Percentiles rank a stretch among this genome's conserved stretches.
These are phyloP conservation scores for Hansenula sp. DNA, from an alignment of 1,139 yeast species.

Conservation along the genomic window DNA sequence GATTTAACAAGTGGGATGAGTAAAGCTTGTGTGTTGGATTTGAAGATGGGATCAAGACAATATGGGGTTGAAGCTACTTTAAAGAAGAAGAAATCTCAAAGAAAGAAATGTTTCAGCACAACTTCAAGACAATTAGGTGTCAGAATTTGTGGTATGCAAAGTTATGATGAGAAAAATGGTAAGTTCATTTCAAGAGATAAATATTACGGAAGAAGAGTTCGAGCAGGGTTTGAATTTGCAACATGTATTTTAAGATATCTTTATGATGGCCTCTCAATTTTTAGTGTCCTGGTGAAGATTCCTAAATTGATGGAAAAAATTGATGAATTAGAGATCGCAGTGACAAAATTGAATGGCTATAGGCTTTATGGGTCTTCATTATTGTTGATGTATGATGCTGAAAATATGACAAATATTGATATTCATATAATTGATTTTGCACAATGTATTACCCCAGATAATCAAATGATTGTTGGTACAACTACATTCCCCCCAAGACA, in stretches of 20 bases:
- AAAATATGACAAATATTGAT: constrained; percentile 31
- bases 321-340: constrained; percentile 51
- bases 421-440: constrained; percentile 93
- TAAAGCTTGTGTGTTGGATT: constrained; percentile 87
- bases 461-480: constrained; percentile 21
- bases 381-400: constrained; percentile 83
- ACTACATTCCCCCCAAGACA: constrained; percentile 65
- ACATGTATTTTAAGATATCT: constrained; percentile 71
- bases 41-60: constrained; percentile 98
- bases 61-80: constrained; percentile 89
- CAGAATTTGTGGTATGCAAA: constrained; percentile 92
- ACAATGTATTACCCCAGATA: constrained; percentile 79
- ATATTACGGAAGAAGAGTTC: constrained; percentile 82
- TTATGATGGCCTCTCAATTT: constrained; percentile 63
- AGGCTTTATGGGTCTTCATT: constrained; percentile 90
- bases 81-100: constrained; percentile 74
- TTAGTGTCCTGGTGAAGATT: constrained; percentile 64
- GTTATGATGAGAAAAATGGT: constrained; percentile 52
- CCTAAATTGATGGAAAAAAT: constrained; percentile 63
- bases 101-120: constrained; percentile 74
- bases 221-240: constrained; percentile 73
- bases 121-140: constrained; percentile 85
- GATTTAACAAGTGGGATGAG: constrained; percentile 82
- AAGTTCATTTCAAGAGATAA: constrained; percentile 73
- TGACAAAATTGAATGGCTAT: constrained; percentile 64